Evolutionary conservation across 805 yeast species (phyloP).

Genomic region (Kuraishia borneana): DNA sequence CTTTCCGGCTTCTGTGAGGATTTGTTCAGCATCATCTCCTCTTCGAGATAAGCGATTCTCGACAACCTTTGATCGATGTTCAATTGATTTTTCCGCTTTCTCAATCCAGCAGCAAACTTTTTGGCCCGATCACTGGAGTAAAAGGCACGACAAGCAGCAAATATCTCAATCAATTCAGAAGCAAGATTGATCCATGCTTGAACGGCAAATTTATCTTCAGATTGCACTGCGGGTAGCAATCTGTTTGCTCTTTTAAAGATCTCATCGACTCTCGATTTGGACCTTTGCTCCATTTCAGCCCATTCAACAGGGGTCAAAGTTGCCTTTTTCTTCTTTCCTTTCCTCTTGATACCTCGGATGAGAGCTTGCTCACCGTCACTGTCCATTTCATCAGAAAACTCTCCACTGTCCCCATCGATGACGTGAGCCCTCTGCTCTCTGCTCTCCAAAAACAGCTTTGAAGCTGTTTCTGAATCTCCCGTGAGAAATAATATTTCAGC

Average conservation of each 20-base stretch:
- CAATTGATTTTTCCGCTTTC: conserved; percentile 49
- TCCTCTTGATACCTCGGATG: conserved; percentile 16
- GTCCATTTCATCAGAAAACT: conserved; percentile 8
- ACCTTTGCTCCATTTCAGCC: conserved; percentile 16
- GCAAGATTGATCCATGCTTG: conserved; percentile 79
- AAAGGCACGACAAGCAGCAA: conserved; percentile 65
- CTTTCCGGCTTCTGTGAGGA: conserved; percentile 29
- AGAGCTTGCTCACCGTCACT: conserved; percentile 14
- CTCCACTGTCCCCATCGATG: conserved; percentile 7
- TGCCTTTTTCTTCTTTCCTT: conserved; percentile 10
- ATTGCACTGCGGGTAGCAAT: conserved; percentile 34
- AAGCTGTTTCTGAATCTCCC: conserved; percentile 49
- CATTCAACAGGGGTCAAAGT: conserved; percentile 15
- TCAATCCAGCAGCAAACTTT: conserved; percentile 55
- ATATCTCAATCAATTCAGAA: conserved; percentile 72
- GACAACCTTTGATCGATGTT: conserved; percentile 66
- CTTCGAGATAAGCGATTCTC: conserved; percentile 53
- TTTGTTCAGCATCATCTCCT: conserved; percentile 30
- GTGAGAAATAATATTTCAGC: conserved; percentile 73
- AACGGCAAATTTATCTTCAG: conserved; percentile 49
- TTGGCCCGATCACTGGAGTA: conserved; percentile 69
- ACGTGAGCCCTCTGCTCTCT: conserved; percentile 22
- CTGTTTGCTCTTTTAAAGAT: conserved; percentile 37
- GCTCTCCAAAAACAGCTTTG: conserved; percentile 42
- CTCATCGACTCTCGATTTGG: conserved; percentile 27